Percentiles rank a stretch among this genome's conserved stretches.
phyloP scores from a whole-genome alignment of 805 yeast genomes.

The Nakazawaea wyomingensis region DNA sequence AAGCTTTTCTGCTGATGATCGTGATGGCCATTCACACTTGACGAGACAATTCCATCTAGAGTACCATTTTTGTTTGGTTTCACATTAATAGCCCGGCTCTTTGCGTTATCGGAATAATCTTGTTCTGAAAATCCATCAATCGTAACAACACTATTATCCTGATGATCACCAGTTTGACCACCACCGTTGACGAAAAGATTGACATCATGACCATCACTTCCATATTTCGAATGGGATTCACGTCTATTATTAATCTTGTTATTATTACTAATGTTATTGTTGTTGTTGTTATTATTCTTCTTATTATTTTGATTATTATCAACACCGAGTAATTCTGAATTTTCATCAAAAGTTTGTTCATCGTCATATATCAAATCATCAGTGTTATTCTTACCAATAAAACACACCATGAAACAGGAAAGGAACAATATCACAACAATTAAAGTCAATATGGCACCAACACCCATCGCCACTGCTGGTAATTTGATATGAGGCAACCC shows the following conservation, averaged over 20 bases:
- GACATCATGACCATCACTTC: conserved; percentile 4
- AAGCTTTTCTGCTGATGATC: conserved; percentile 5
- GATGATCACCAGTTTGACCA: too few species aligned
- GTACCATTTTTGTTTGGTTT: background rate
- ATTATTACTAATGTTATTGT: too few species aligned
- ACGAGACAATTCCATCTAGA: background rate
- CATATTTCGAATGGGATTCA: too few species aligned
- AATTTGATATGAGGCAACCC: conserved; percentile 52
- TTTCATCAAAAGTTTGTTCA: conserved; percentile 1
- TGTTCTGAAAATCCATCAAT: conserved; percentile 19
- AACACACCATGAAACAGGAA: conserved; percentile 30
- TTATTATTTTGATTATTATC: too few species aligned
- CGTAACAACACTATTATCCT: background rate
- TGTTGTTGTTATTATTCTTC: too few species aligned
- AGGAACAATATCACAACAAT: conserved; percentile 29
- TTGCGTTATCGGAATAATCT: conserved; percentile 25
- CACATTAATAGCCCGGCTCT: conserved; percentile 20
- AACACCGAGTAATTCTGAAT: background rate
- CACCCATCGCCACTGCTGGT: conserved; percentile 61
- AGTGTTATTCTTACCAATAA: conserved; percentile 24
- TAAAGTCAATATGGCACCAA: conserved; percentile 64
- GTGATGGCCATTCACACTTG: conserved; percentile 1
- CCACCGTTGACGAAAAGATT: too few species aligned
- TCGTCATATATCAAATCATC: conserved; percentile 1
- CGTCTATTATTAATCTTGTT: too few species aligned